Evolutionary conservation across 495 filamentous ascomycete genomes (phyloP).

Genomic region (Cercophora samala): DNA sequence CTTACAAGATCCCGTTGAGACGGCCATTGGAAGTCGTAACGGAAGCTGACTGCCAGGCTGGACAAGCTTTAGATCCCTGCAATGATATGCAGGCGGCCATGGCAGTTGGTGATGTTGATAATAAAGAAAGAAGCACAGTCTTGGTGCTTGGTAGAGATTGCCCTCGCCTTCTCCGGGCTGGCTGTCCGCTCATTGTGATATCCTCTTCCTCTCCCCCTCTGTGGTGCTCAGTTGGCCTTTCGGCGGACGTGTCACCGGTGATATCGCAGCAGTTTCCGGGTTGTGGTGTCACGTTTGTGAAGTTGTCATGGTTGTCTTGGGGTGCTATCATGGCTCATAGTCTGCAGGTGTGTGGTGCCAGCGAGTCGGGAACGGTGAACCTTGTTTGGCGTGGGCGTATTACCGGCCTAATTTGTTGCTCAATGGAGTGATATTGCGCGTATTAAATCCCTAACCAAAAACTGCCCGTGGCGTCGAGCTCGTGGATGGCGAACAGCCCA

Average conservation of each 20-base stretch:
- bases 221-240: neutral
- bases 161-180: conserved; percentile 12
- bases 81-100: conserved; percentile 71
- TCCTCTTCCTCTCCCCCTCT: conserved; percentile 7
- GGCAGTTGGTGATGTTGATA: conserved; percentile 25
- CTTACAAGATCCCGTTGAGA: conserved; percentile 74
- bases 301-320: conserved; percentile 26
- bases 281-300: conserved; percentile 19
- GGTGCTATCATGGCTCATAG: conserved; percentile 29
- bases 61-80: conserved; percentile 70
- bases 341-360: neutral
- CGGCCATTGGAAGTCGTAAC: conserved; percentile 70
- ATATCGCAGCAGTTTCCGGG: conserved; percentile 7
- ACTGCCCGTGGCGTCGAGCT: conserved; percentile 13
- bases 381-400: neutral
- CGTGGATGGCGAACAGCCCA: conserved; percentile 12
- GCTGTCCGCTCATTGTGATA: conserved; percentile 17
- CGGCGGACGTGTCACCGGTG: conserved; percentile 9
- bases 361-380: neutral
- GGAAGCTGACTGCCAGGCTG: conserved; percentile 77
- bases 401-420: conserved; percentile 16
- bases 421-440: conserved; percentile 26
- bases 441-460: conserved; percentile 31
- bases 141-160: conserved; percentile 14
- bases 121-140: conserved; percentile 20